Base-by-base conservation (phyloP, 805 yeast species). In the Yarrowia keelungensis region DNA sequence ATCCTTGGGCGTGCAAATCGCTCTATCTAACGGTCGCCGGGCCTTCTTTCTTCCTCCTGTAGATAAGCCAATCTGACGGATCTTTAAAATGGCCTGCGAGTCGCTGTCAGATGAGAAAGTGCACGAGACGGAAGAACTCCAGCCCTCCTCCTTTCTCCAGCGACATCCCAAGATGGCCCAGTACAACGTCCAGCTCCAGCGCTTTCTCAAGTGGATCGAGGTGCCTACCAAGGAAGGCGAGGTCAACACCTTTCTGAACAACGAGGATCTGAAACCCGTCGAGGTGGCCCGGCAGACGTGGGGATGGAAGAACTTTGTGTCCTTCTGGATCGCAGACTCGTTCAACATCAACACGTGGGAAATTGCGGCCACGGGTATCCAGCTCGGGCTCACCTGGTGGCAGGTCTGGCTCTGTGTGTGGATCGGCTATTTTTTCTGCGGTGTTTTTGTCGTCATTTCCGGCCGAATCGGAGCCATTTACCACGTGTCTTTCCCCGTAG, bases 331-430 rank as follows among this genome's bases (percentile, higher is more conserved):
- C 69, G 92, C 97, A 0, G 97, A 92, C 76, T 87, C 97, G 41
- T 90, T 92, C 80, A 92, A 92, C 79, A 87, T 92, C 75, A 91
- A 90, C 77, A 91, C 97, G 7, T 91, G 94, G 92, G 92, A 90
- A 81, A 91, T 92, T 73, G 97, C 97, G 2, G 87, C 94, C 9
- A 89, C 97, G 0, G 97, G 97, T 74, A 88, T 89, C 69, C 81
- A 83, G 67, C 86, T 87, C 26, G 95, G 95, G 11, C 80, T 92
- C 78, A 85, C 88, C 16, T 91, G 97, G 97, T 92, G 97, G 96
- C 92, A 88, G 75, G 87, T 90, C 12, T 92, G 97, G 96, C 79
- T 92, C 46, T 85, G 95, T 1, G 95, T 92, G 35, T 91, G 97
- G 95, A 71, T 92, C 16, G 97, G 97, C 8, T 92, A 92, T 77